Percentiles rank a stretch among this genome's conserved stretches.
These are phyloP conservation scores for Erythrophleum fordii DNA, from an alignment of 306 rosid genomes.

Conservation along the genomic window DNA sequence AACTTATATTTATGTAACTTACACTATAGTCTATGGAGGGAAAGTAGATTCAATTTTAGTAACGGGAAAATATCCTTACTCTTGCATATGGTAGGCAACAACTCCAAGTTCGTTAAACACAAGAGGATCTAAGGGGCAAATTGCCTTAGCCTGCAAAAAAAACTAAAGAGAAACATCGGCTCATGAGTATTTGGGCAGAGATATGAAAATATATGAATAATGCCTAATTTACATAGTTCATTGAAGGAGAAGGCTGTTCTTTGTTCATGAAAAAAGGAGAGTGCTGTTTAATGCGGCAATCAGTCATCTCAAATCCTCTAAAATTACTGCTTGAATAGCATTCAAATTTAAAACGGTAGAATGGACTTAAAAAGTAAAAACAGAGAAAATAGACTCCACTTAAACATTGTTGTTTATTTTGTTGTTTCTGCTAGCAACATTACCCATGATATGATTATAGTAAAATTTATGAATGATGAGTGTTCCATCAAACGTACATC, in stretches of 20 bases:
- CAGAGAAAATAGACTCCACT: not conserved
- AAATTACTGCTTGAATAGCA: not conserved
- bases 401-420: not conserved
- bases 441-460: not conserved
- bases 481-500: not conserved
- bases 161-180: slow-evolving; percentile 58
- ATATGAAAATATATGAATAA: not conserved
- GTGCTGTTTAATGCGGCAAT: slow-evolving; percentile 4
- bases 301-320: slow-evolving; percentile 28
- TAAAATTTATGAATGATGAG: not conserved
- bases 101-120: slow-evolving; percentile 96
- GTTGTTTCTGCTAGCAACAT: not conserved
- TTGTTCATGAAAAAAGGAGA: not conserved
- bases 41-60: slow-evolving; percentile 1
- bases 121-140: slow-evolving; percentile 92
- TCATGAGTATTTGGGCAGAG: slow-evolving; percentile 34
- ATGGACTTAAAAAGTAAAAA: not conserved
- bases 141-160: slow-evolving; percentile 81
- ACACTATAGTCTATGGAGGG: not conserved
- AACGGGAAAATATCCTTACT: slow-evolving; percentile 58
- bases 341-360: not conserved
- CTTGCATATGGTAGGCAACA: slow-evolving; percentile 94
- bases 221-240: not conserved
- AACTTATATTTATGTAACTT: not conserved
- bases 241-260: not conserved